Conservation (phyloP, 768 basidiomycete species). For the Phylloporus arenicola region DNA sequence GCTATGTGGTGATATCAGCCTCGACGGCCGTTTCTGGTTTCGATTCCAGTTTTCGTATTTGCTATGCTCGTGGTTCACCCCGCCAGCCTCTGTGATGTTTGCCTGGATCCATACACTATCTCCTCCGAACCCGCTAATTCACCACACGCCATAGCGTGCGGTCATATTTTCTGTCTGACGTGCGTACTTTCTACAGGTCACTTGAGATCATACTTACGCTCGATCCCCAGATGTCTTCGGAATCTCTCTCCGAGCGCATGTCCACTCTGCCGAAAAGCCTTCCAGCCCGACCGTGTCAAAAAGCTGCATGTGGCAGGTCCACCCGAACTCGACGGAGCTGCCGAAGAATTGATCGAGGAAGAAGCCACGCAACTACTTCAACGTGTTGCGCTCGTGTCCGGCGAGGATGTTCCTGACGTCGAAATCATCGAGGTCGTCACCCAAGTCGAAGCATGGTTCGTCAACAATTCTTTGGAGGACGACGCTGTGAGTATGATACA, state of each 20-base stretch:
- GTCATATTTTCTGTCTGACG: constrained; percentile 70
- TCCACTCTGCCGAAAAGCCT: constrained; percentile 63
- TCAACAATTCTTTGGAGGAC: constrained; percentile 36
- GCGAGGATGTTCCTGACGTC: constrained; percentile 27
- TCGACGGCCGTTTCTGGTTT: constrained; percentile 24
- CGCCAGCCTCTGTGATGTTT: constrained; percentile 71
- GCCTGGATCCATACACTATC: constrained; percentile 54
- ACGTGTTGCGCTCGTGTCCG: constrained; percentile 33
- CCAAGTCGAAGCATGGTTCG: constrained; percentile 52
- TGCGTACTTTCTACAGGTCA: constrained; percentile 34
- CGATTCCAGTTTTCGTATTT: constrained; percentile 22
- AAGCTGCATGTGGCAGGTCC: constrained; percentile 59
- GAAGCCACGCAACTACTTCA: constrained; percentile 34
- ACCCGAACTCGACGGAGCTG: constrained; percentile 32
- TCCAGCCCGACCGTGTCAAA: constrained; percentile 52
- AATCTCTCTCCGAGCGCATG: constrained; percentile 48
- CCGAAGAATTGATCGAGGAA: constrained; percentile 38
- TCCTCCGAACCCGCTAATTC: constrained; percentile 45
- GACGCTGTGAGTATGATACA: constrained; percentile 24
- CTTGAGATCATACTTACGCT: constrained; percentile 7
- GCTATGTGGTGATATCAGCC: constrained; percentile 31
- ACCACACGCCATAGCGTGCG: constrained; percentile 71
- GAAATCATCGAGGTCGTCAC: constrained; percentile 36
- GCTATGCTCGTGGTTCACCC: constrained; percentile 61
- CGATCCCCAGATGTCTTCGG: constrained; percentile 48